phyloP scores from a whole-genome alignment of 805 yeast genomes.

The Candida quercuum region DNA sequence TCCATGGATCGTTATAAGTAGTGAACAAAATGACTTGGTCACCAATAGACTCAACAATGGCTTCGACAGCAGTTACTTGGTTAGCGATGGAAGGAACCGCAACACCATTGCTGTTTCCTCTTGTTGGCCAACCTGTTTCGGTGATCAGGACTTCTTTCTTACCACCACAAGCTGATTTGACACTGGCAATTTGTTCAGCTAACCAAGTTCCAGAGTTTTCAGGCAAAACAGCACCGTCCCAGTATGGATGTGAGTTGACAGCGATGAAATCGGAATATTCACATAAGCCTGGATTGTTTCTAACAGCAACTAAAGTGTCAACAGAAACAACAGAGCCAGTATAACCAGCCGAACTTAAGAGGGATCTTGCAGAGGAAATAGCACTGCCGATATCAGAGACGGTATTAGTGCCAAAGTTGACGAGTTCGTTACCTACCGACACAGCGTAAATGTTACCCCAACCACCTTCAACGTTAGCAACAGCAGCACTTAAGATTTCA shows the following conservation, averaged over 20 bases:
- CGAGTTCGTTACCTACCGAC: constrained; percentile 60
- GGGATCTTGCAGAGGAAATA: constrained; percentile 39
- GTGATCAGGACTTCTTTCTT: constrained; percentile 42
- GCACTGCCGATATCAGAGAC: constrained; percentile 43
- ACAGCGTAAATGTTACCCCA: constrained; percentile 58
- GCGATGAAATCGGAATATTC: constrained; percentile 56
- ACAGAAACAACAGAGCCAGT: constrained; percentile 57
- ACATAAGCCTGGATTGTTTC: constrained; percentile 47
- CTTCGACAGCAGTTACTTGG: constrained; percentile 46
- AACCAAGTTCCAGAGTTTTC: constrained; percentile 50
- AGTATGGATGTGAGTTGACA: constrained; percentile 63
- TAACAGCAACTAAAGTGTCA: constrained; percentile 60
- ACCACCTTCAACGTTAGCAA: constrained; percentile 36
- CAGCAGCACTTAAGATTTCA: constrained; percentile 38
- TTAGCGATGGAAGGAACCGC: constrained; percentile 52
- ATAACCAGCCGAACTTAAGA: constrained; percentile 41
- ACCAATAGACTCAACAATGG: constrained; percentile 42
- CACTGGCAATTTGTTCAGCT: constrained; percentile 37
- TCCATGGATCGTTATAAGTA: constrained; percentile 62
- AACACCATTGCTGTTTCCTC: constrained; percentile 46
- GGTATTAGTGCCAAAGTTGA: constrained; percentile 44
- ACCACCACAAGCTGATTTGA: constrained; percentile 42
- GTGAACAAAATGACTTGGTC: constrained; percentile 52
- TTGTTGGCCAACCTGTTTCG: constrained; percentile 71
- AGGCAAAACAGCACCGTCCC: constrained; percentile 51